These are phyloP conservation scores for Zychaea mexicana DNA, from an alignment of 371 early-diverging fungal genomes.

Conservation along the genomic window DNA sequence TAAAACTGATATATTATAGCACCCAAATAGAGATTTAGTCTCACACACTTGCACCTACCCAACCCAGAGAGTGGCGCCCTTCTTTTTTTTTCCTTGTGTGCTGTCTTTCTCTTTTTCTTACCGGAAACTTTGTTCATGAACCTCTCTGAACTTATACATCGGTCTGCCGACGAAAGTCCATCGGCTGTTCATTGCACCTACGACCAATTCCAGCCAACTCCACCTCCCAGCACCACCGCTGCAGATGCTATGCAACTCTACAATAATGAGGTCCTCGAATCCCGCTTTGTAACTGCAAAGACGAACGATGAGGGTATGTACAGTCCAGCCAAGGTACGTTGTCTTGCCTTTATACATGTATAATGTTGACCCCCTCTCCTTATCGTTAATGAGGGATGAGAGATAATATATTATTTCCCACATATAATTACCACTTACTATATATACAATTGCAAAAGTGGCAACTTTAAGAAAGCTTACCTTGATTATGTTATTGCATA, in stretches of 20 bases:
- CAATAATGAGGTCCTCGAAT: slow-evolving; percentile 3
- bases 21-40: too few relatives aligned
- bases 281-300: slow-evolving; percentile 2
- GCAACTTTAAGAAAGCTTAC: too few relatives aligned
- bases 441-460: too few relatives aligned
- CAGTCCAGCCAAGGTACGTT: not conserved
- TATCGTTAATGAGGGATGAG: too few relatives aligned
- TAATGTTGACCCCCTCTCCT: too few relatives aligned
- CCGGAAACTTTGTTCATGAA: slow-evolving; percentile 3
- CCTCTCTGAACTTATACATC: slow-evolving; percentile 17
- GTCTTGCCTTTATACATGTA: not conserved
- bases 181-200: slow-evolving; percentile 9
- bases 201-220: slow-evolving; percentile 4
- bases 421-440: too few relatives aligned
- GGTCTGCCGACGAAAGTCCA: slow-evolving; percentile 11
- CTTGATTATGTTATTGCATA: not conserved
- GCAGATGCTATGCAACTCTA: slow-evolving; percentile 14
- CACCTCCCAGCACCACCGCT: not conserved
- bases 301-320: slow-evolving; percentile 1
- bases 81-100: not conserved
- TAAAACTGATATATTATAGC: too few relatives aligned
- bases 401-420: too few relatives aligned
- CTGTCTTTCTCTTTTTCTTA: not conserved
- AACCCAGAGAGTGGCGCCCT: not conserved
- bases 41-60: too few relatives aligned